Percentiles rank a stretch among this genome's conserved stretches.
Evolutionary conservation across 805 yeast genomes (phyloP).

Genomic region (Candida schatavii): DNA sequence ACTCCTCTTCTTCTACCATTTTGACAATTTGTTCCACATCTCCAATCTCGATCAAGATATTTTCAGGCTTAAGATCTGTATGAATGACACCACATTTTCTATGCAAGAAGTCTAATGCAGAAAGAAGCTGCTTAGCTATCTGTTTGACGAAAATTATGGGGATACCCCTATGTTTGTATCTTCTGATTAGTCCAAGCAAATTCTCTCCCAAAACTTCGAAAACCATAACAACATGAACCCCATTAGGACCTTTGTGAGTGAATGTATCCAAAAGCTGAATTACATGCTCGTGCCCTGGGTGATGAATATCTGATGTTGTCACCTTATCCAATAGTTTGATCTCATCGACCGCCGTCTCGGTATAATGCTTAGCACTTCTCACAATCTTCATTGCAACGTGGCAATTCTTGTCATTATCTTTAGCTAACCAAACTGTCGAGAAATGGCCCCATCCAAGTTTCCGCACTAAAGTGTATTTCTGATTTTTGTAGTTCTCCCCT

Average conservation of each 20-base stretch:
- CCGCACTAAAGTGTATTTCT: constrained; percentile 75
- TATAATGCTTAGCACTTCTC: constrained; percentile 83
- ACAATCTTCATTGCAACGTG: constrained; percentile 96
- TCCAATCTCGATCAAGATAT: constrained; percentile 75
- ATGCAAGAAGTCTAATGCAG: constrained; percentile 71
- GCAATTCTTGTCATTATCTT: constrained; percentile 47
- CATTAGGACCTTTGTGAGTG: constrained; percentile 85
- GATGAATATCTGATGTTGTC: constrained; percentile 58
- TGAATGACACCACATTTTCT: constrained; percentile 67
- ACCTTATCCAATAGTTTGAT: constrained; percentile 72
- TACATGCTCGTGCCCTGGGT: constrained; percentile 80
- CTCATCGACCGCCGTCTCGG: constrained; percentile 94
- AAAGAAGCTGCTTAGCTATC: constrained; percentile 71
- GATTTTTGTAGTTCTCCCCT: constrained; percentile 79
- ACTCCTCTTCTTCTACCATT: constrained; percentile 61
- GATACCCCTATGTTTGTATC: constrained; percentile 76
- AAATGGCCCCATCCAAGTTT: constrained; percentile 99
- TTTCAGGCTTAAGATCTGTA: constrained; percentile 73
- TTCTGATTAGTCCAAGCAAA: constrained; percentile 74
- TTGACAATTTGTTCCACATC: constrained; percentile 77
- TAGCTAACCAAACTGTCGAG: constrained; percentile 92
- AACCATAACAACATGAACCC: constrained; percentile 93
- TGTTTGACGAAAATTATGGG: constrained; percentile 76
- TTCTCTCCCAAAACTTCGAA: constrained; percentile 97
- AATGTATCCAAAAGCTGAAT: constrained; percentile 81